phyloP scores from a whole-genome alignment of 1,284 basidiomycete species.

The Cronartium ribicola region DNA sequence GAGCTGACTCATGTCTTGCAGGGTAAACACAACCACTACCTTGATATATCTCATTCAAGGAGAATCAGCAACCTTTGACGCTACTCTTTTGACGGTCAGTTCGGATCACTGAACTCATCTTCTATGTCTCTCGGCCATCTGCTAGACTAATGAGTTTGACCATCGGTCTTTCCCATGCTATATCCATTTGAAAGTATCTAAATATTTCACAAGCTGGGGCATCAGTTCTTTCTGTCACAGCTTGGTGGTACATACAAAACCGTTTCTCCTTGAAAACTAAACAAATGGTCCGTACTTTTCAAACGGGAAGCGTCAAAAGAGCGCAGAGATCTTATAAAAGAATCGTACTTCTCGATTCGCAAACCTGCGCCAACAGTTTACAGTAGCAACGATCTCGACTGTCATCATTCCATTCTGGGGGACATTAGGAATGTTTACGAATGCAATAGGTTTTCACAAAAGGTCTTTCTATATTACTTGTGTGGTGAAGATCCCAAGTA shows the following conservation, averaged over 20 bases:
- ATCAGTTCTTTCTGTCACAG: conserved; percentile 30
- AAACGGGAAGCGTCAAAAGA: background rate
- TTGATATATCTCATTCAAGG: conserved; percentile 38
- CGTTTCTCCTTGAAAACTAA: conserved; percentile 25
- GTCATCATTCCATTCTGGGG: conserved; percentile 41
- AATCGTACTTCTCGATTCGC: background rate
- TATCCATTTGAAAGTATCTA: conserved; percentile 16
- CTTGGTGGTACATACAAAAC: conserved; percentile 41
- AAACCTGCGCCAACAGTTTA: conserved; percentile 12
- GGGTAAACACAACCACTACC: conserved; percentile 35
- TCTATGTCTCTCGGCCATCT: background rate
- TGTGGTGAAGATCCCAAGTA: background rate
- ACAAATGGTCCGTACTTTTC: conserved; percentile 19
- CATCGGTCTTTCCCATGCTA: too few relatives aligned
- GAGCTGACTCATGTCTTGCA: background rate
- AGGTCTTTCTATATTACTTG: background rate
- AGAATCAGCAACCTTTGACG: conserved; percentile 22
- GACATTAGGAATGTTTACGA: conserved; percentile 19
- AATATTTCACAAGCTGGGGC: conserved; percentile 33
- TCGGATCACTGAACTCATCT: background rate
- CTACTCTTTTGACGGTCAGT: conserved; percentile 27
- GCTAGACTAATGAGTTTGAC: background rate
- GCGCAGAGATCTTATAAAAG: background rate
- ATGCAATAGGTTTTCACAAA: conserved; percentile 30
- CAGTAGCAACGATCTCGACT: conserved; percentile 23